phyloP scores from a whole-genome alignment of 805 yeast species.

The Dipodascus albidus region DNA sequence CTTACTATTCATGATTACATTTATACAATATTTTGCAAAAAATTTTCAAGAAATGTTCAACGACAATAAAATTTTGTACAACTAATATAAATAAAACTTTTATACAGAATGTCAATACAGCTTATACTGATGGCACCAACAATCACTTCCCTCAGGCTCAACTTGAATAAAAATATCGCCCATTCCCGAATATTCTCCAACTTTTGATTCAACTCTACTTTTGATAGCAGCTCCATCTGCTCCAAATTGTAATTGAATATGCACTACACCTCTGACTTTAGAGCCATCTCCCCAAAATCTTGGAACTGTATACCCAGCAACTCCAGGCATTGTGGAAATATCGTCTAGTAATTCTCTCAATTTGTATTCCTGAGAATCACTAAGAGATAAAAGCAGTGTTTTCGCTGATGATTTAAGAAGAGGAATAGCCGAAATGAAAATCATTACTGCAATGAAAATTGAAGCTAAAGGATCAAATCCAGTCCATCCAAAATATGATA shows the following conservation, averaged over 20 bases:
- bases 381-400: constrained; percentile 54
- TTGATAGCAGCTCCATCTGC: constrained; percentile 53
- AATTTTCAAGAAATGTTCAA: no score
- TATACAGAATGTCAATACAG: neutral
- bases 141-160: constrained; percentile 48
- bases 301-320: constrained; percentile 77
- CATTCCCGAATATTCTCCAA: constrained; percentile 35
- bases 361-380: constrained; percentile 44
- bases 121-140: constrained; percentile 47
- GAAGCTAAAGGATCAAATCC: constrained; percentile 93
- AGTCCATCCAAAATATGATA: constrained; percentile 57
- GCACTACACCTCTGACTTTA: constrained; percentile 63
- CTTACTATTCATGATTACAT: no score
- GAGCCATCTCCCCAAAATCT: constrained; percentile 71
- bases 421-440: constrained; percentile 75
- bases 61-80: no score
- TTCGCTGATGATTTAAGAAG: constrained; percentile 71
- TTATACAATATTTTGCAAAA: no score
- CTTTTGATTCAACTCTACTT: constrained; percentile 45
- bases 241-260: constrained; percentile 58
- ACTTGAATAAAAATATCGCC: constrained; percentile 53
- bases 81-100: no score
- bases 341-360: constrained; percentile 59
- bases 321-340: constrained; percentile 61
- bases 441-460: constrained; percentile 68